Percentiles rank a stretch among this genome's conserved stretches.
Conservation (phyloP, 2,329 filamentous ascomycete species). For the Colletotrichum siamense region DNA sequence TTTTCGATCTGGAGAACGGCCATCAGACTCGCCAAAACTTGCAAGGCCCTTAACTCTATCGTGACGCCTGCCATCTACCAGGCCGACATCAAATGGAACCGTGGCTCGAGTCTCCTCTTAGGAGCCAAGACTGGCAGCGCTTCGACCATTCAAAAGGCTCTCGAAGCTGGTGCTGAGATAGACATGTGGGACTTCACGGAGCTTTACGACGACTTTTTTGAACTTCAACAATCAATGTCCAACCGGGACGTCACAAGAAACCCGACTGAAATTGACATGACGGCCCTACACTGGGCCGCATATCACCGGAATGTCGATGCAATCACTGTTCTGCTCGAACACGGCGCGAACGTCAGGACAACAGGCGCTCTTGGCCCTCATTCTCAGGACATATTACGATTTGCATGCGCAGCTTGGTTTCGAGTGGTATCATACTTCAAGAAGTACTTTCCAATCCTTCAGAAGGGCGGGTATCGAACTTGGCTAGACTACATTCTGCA, state of each 20-base stretch:
- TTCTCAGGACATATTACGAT: no score
- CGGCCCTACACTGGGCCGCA: not conserved
- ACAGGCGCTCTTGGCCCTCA: no score
- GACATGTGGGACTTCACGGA: not conserved
- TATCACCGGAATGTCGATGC: not conserved
- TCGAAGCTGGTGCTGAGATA: not conserved
- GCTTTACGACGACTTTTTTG: not conserved
- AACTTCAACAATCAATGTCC: not conserved
- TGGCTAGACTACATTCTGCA: no score
- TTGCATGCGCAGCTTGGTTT: no score
- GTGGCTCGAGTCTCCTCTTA: not conserved
- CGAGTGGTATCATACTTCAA: no score
- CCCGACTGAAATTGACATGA: not conserved
- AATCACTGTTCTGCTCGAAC: not conserved
- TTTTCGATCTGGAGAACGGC: not conserved
- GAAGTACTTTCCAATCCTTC: no score
- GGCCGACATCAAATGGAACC: not conserved
- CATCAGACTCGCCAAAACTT: not conserved
- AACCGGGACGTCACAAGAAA: not conserved
- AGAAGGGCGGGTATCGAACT: no score
- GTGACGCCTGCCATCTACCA: not conserved
- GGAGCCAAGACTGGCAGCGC: not conserved
- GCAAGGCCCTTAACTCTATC: not conserved
- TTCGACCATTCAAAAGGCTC: not conserved
- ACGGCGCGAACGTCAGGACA: not conserved